Percentiles rank a stretch among this genome's conserved stretches.
phyloP scores from a whole-genome alignment of 2,329 filamentous ascomycete species.

The Parascedosporium putredinis region DNA sequence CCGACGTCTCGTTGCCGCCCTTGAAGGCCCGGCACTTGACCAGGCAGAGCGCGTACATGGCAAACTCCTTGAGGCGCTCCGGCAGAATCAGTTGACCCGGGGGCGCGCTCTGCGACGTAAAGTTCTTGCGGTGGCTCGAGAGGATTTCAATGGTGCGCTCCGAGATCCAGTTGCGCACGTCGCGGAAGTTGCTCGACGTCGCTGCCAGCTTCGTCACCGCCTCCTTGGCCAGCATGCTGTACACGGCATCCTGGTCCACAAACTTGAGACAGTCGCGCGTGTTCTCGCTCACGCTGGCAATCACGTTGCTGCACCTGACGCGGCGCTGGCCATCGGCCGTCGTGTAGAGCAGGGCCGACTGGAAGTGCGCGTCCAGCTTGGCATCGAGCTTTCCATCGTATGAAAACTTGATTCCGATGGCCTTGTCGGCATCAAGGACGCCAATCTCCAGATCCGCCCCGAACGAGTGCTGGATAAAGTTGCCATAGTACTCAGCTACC shows the following conservation, averaged over 20 bases:
- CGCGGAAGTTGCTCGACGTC: constrained; percentile 64
- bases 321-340: constrained; percentile 80
- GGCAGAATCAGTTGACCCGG: constrained; percentile 90
- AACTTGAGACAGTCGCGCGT: constrained; percentile 81
- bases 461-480: constrained; percentile 92
- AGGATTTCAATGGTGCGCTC: constrained; percentile 92
- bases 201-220: constrained; percentile 72
- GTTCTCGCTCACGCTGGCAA: constrained; percentile 82
- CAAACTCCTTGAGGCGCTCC: constrained; percentile 90
- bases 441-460: constrained; percentile 92
- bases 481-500: constrained; percentile 87
- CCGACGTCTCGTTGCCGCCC: constrained; percentile 79
- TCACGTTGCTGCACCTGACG: constrained; percentile 86
- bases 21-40: constrained; percentile 91
- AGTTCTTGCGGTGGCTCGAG: constrained; percentile 85
- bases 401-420: constrained; percentile 79
- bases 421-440: constrained; percentile 85
- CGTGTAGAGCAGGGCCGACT: constrained; percentile 88
- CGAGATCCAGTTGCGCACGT: constrained; percentile 70
- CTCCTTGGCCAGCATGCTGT: constrained; percentile 84
- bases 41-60: constrained; percentile 88
- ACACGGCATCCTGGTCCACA: constrained; percentile 90
- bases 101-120: constrained; percentile 70
- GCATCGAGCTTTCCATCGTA: constrained; percentile 97
- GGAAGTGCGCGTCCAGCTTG: constrained; percentile 95